A percentile compares a stretch with the other conserved stretches of the same genome.
Evolutionary conservation across 176 grass and related monocot species (phyloP).

Genomic region (Triticum dicoccoides): DNA sequence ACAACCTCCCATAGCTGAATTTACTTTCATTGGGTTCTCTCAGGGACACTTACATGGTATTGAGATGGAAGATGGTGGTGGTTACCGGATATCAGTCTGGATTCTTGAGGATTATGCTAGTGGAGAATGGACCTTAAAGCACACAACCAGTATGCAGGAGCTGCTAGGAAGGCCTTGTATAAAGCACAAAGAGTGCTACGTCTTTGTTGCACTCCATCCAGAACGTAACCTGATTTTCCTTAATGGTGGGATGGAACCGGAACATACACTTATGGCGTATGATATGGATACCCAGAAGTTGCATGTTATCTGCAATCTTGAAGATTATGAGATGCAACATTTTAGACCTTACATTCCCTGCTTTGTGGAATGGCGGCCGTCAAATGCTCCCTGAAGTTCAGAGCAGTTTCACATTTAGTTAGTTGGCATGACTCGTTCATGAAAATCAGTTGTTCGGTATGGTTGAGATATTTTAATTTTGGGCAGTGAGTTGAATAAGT

Average conservation of each 20-base stretch:
- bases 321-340: not conserved
- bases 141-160: not conserved
- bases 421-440: no score
- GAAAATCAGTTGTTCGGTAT: not conserved
- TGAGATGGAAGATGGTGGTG: not conserved
- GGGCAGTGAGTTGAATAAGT: no score
- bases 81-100: not conserved
- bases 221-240: not conserved
- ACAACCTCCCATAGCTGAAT: no score
- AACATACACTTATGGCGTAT: not conserved
- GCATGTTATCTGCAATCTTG: not conserved
- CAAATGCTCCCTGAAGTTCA: no score
- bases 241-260: not conserved
- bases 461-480: no score
- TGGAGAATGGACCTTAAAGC: no score
- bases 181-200: not conserved
- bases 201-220: not conserved
- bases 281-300: not conserved
- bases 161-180: not conserved
- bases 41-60: no score
- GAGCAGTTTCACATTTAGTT: no score
- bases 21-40: no score
- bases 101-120: no score
- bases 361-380: no score
- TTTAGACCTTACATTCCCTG: not conserved